These are phyloP conservation scores for Sclerotinia minor DNA, from an alignment of 2,329 filamentous ascomycete genomes.

Conservation along the genomic window DNA sequence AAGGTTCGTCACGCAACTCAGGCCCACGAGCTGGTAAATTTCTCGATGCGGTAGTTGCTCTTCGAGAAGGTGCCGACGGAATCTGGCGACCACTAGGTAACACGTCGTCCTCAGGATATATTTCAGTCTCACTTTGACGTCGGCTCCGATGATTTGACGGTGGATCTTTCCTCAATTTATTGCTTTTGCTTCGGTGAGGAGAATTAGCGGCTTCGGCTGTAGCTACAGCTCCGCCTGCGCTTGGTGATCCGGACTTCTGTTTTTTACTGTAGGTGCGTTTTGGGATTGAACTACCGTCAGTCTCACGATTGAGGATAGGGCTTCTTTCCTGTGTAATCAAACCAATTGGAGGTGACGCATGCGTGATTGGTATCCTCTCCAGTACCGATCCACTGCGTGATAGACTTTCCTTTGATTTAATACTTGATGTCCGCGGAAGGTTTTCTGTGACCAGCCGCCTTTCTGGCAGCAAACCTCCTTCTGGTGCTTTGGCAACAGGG, in stretches of 20 bases:
- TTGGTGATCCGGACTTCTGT: constrained; percentile 52
- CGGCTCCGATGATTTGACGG: constrained; percentile 53
- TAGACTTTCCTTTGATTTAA: constrained; percentile 42
- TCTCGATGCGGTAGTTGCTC: constrained; percentile 1
- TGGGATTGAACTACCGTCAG: constrained; percentile 22
- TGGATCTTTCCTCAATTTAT: constrained; percentile 59
- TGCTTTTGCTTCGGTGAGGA: constrained; percentile 52
- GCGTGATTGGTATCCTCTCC: constrained; percentile 34
- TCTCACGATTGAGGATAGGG: constrained; percentile 12
- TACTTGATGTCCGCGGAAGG: constrained; percentile 41
- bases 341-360: constrained; percentile 22
- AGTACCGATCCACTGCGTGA: constrained; percentile 41
- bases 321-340: constrained; percentile 17
- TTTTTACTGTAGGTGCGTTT: constrained; percentile 61
- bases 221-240: constrained; percentile 28
- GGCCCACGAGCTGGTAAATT: background rate
- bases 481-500: constrained; percentile 35
- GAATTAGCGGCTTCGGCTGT: constrained; percentile 40
- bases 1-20: constrained; percentile 11
- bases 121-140: constrained; percentile 48
- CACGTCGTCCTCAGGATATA: constrained; percentile 39
- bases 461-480: constrained; percentile 31
- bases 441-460: constrained; percentile 39
- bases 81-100: constrained; percentile 4
- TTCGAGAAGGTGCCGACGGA: background rate